These are phyloP conservation scores for Heterococcus sp. DNA, from an alignment of 108 stramenopile species.

Conservation along the genomic window DNA sequence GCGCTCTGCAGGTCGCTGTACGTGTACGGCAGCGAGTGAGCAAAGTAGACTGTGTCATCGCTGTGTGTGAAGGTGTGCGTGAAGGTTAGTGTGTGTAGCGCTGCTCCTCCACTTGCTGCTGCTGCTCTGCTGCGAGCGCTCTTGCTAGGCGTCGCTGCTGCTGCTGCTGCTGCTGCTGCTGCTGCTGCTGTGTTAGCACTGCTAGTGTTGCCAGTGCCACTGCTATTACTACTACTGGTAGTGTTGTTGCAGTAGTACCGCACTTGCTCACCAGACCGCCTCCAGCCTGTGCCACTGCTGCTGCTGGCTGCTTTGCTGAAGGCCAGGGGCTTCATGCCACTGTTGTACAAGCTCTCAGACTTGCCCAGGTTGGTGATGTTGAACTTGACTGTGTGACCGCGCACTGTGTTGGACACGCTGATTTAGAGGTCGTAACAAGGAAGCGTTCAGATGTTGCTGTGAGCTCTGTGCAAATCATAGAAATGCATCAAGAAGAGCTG, in stretches of 20 bases:
- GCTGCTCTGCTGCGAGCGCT: not conserved
- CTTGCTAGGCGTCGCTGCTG: not conserved
- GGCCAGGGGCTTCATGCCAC: constrained; percentile 15
- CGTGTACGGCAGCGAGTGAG: constrained; percentile 21
- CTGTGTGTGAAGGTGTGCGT: constrained; percentile 8
- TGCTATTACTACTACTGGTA: not conserved
- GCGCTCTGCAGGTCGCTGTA: constrained; percentile 6
- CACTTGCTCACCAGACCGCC: not conserved
- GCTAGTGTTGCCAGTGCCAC: not conserved
- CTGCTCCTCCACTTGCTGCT: not conserved
- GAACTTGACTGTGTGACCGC: constrained; percentile 11
- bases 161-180: not conserved
- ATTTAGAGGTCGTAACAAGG: too few relatives aligned
- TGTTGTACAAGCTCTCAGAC: constrained; percentile 17
- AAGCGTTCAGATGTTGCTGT: too few relatives aligned
- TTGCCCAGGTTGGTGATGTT: constrained; percentile 10
- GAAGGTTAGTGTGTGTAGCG: constrained; percentile 18
- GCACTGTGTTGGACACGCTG: not conserved
- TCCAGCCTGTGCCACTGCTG: not conserved
- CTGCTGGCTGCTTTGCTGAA: not conserved
- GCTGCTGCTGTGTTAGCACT: not conserved
- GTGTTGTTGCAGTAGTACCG: not conserved
- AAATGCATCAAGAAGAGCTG: too few relatives aligned
- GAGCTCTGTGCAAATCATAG: too few relatives aligned
- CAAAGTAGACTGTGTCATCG: constrained; percentile 3